phyloP scores from a whole-genome alignment of 2,329 filamentous ascomycete genomes.

The Coniochaeta pulveracea region DNA sequence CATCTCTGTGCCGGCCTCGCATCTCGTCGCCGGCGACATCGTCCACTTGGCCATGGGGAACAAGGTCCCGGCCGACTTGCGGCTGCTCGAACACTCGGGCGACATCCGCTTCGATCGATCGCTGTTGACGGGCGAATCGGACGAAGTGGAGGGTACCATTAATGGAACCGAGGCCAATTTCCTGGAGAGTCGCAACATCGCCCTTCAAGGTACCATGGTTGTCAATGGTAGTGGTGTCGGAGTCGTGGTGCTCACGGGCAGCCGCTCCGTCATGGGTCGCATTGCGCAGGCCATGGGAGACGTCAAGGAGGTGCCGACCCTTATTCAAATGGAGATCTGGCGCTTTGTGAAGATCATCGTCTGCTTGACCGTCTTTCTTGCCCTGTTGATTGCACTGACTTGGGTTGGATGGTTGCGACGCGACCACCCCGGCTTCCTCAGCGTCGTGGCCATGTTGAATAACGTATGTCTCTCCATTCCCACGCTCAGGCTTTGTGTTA shows the following conservation, averaged over 20 bases:
- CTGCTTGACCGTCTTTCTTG: conserved; percentile 15
- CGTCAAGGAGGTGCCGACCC: conserved; percentile 16
- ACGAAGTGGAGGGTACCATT: conserved; percentile 30
- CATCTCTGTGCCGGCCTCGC: conserved; percentile 7
- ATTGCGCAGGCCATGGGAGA: conserved; percentile 29
- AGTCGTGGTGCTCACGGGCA: conserved; percentile 41
- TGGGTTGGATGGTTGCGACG: conserved; percentile 29
- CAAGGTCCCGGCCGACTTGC: conserved; percentile 11
- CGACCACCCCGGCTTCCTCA: conserved; percentile 25
- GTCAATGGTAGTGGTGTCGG: conserved; percentile 40
- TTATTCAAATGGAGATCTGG: conserved; percentile 18
- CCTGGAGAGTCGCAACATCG: conserved; percentile 42
- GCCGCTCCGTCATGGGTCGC: conserved; percentile 42
- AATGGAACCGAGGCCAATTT: conserved; percentile 21
- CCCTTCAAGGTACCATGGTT: conserved; percentile 41
- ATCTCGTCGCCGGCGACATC: conserved; percentile 11
- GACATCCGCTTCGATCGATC: conserved; percentile 43
- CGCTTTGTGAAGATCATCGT: conserved; percentile 23
- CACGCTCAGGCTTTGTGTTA: no score
- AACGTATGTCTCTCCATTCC: no score
- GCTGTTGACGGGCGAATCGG: conserved; percentile 43
- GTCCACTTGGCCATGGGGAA: conserved; percentile 20
- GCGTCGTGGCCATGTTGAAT: conserved; percentile 29
- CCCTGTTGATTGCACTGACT: conserved; percentile 22
- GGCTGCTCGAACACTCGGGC: conserved; percentile 9